Conservation (phyloP, 148 eudicot species). For the Salicornia ramosissima region DNA sequence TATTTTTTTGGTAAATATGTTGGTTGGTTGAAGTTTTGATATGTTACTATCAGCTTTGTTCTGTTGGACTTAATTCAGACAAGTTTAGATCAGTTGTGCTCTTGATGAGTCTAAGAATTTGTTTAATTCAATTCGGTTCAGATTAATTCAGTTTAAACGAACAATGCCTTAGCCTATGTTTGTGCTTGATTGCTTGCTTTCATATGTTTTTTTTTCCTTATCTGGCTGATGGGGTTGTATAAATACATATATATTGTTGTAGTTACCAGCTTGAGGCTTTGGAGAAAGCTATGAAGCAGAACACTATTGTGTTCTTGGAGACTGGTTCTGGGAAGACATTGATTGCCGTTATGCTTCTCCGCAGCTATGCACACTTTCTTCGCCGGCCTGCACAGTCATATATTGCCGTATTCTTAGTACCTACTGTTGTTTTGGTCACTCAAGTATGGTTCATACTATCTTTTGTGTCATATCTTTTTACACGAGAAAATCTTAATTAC, state of each 20-base stretch:
- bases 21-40: too few species aligned
- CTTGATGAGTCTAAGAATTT: too few species aligned
- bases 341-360: slow-evolving; percentile 84
- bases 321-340: slow-evolving; percentile 94
- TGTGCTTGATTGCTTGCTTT: not conserved
- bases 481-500: not conserved
- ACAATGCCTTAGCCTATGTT: too few species aligned
- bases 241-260: slow-evolving; percentile 3
- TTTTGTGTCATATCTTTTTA: not conserved
- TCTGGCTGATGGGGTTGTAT: not conserved
- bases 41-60: too few species aligned
- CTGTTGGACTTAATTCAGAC: too few species aligned
- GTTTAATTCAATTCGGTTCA: too few species aligned
- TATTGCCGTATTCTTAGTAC: slow-evolving; percentile 88
- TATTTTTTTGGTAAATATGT: too few species aligned
- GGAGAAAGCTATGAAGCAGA: slow-evolving; percentile 65
- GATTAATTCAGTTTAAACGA: too few species aligned
- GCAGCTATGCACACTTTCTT: slow-evolving; percentile 54
- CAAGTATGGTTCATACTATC: slow-evolving; percentile 51
- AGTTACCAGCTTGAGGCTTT: slow-evolving; percentile 92
- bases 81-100: too few species aligned
- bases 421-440: slow-evolving; percentile 69
- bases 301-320: slow-evolving; percentile 85
- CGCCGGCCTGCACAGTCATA: slow-evolving; percentile 50
- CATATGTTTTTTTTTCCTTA: not conserved